phyloP scores from a whole-genome alignment of 2,329 filamentous ascomycete species.

The Phoma sp. region DNA sequence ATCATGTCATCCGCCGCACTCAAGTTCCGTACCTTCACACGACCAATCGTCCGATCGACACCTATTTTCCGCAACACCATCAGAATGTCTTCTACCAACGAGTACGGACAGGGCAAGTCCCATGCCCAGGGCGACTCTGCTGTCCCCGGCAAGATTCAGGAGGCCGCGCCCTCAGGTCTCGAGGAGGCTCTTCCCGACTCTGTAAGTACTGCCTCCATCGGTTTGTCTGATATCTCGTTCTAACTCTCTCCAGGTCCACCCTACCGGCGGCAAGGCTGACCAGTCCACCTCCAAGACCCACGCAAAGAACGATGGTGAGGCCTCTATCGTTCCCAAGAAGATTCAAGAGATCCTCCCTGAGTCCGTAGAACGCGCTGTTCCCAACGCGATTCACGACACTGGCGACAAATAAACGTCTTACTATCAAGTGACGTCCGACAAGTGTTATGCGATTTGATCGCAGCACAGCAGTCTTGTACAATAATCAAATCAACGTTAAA shows the following conservation, averaged over 20 bases:
- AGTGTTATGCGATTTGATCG: conserved; percentile 8
- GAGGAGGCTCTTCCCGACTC: conserved; percentile 51
- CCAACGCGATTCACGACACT: conserved; percentile 54
- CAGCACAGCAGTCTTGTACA: not conserved
- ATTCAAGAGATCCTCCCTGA: conserved; percentile 55
- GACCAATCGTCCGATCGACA: conserved; percentile 23
- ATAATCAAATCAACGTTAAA: not conserved
- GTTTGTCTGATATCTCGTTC: not conserved
- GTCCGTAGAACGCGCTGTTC: conserved; percentile 52
- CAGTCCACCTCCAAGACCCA: conserved; percentile 47
- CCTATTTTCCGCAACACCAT: conserved; percentile 23
- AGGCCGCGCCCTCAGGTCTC: conserved; percentile 48
- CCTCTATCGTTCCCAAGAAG: conserved; percentile 51
- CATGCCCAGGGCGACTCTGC: conserved; percentile 51
- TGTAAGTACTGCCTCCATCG: conserved; percentile 19
- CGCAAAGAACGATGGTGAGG: conserved; percentile 46
- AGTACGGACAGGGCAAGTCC: conserved; percentile 50
- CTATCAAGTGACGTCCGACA: not conserved
- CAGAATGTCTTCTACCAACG: conserved; percentile 41
- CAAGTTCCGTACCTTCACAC: conserved; percentile 27
- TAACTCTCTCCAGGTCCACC: conserved; percentile 41
- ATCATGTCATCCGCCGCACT: conserved; percentile 29
- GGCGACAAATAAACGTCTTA: conserved; percentile 30
- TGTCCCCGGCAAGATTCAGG: conserved; percentile 49
- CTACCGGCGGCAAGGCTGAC: conserved; percentile 45